A percentile compares a stretch with the other conserved stretches of the same genome.
These are phyloP conservation scores for Helotiales sp. DNA, from an alignment of 2,329 filamentous ascomycete genomes.

Conservation along the genomic window DNA sequence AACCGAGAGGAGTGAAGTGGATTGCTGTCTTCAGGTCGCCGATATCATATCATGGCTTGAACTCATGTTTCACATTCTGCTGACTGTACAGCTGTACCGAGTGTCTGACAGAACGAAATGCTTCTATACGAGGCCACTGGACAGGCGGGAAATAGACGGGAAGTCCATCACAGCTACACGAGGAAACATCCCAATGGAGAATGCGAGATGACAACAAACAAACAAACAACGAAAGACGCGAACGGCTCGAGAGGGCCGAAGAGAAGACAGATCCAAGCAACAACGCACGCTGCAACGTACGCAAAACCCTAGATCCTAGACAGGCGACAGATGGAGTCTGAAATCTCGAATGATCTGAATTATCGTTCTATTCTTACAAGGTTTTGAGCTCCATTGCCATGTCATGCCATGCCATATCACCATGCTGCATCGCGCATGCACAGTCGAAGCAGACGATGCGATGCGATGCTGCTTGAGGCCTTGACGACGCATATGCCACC, in stretches of 20 bases:
- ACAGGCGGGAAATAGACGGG: not conserved
- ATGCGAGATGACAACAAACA: not conserved
- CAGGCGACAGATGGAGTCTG: no score
- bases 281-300: not conserved
- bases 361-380: conserved; percentile 4
- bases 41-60: no score
- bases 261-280: not conserved
- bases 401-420: no score
- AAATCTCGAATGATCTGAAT: no score
- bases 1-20: no score
- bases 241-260: not conserved
- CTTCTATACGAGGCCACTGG: conserved; percentile 5
- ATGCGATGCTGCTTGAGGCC: no score
- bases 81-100: not conserved
- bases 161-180: not conserved
- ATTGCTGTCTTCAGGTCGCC: no score
- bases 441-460: conserved; percentile 9
- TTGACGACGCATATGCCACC: conserved; percentile 3
- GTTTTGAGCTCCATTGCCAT: not conserved
- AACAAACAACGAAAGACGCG: not conserved
- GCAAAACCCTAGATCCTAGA: not conserved
- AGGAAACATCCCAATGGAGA: not conserved
- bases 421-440: not conserved
- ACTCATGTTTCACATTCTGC: not conserved
- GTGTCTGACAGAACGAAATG: not conserved